Base-by-base conservation (phyloP, 371 early-diverging fungal genomes). In the Umbelopsis sp. region DNA sequence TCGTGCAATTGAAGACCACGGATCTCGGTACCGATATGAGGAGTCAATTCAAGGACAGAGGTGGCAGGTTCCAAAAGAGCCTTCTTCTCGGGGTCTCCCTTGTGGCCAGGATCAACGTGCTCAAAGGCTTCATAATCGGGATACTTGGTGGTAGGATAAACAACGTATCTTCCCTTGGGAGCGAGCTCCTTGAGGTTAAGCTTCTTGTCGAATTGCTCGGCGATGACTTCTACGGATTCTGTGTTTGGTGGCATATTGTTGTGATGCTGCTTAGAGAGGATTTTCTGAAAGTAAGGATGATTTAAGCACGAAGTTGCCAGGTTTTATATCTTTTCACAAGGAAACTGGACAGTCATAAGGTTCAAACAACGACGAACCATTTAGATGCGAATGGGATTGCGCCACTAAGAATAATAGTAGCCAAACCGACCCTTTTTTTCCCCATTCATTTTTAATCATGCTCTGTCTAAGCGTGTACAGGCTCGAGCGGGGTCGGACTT, bases 11-110 rank as follows among this genome's bases (percentile, higher is more conserved):
- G 86, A 50, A 89, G 70, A n/a, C 89, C 86, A 46, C 84, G 86
- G 41, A 91, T 69, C 66, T 89, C 90, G n/a, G 92, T 90, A 62
- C 92, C 92, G 67, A 91, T 84, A 57, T 82, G 73, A 48, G 87
- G 89, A 0, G 88, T 79, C 32, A 89, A 71, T 44, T 90, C 89
- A 72, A 83, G 77, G 62, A 86, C 73, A 74, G 87, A 87, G 68
- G 82, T 82, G 52, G 87, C 89, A 51, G 75, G 78, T 38, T 82
- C 76, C 44, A 81, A 78, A 44, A 91, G 70, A 9, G 89, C 83
- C 29, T 84, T 80, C 74, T 87, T 87, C 63, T 79, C 82, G 11
- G 89, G 86, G 62, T 91, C 89, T 9, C 74, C 87, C 7, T 75
- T 80, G 53, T 74, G 77, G 20, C 81, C 88, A 46, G 76, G 74